Base-by-base conservation (phyloP, 805 yeast genomes). In the Yarrowia sp. region DNA sequence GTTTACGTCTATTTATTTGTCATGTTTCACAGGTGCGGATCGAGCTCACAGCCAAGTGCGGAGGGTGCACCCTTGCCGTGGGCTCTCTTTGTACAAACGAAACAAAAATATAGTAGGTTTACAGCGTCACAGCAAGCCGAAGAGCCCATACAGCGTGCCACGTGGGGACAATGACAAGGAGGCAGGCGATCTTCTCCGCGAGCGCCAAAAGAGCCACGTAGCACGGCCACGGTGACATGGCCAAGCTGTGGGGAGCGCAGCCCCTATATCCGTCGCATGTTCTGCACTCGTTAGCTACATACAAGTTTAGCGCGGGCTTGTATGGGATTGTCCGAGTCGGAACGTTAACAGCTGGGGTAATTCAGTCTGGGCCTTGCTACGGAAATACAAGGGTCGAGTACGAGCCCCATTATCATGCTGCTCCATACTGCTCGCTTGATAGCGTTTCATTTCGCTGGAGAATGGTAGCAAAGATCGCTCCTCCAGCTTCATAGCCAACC, bases 21-120 rank as follows among this genome's bases (percentile, higher is more conserved):
- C 35, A 18, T 44, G 51, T 44, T 44, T 44, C 51, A 29, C 49
- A 5, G 51, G 51, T 44, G 51, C 51, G 51, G 51, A 44, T 44
- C 51, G 51, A 3, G n/a, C n/a, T n/a, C n/a, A n/a, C n/a, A n/a
- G n/a, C n/a, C n/a, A 13, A 44, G 51, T 44, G 51, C 51, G 51
- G 51, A 44, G 51, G 6, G 16, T 18, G 2, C 51, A 29, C 35
- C 24, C 51, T 27, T 27, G 35, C 35, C 24, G 25, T 29, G 27
- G 18, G 32, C n/a, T 14, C 21, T 5, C 49, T 42, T 42, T 42
- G 49, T 42, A n/a, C n/a, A n/a, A n/a, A n/a, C n/a, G n/a, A n/a
- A n/a, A n/a, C n/a, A n/a, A n/a, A n/a, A n/a, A n/a, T n/a, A n/a
- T n/a, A n/a, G n/a, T n/a, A 7, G 31, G 46, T 24, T 36, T 42